A percentile compares a stretch with the other conserved stretches of the same genome.
Evolutionary conservation across 2,329 filamentous ascomycete species (phyloP).

Genomic region (Sphaerulina populicola): DNA sequence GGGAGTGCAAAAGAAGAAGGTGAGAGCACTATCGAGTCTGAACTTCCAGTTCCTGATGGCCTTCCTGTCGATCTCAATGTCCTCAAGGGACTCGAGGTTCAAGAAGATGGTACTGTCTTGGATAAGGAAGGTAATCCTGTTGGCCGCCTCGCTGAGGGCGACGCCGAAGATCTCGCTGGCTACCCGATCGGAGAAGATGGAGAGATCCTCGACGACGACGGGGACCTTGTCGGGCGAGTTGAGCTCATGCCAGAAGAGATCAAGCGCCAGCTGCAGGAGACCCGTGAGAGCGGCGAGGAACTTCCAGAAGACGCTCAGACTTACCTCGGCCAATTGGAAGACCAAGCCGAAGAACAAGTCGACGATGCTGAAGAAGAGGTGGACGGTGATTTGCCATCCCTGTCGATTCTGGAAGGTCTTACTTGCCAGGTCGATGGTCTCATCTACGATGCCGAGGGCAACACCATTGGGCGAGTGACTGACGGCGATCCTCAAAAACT

Average conservation of each 20-base stretch:
- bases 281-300: constrained; percentile 32
- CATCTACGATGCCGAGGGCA: constrained; percentile 45
- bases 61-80: constrained; percentile 40
- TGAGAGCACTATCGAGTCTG: constrained; percentile 30
- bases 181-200: constrained; percentile 48
- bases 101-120: constrained; percentile 48
- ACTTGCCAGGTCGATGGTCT: constrained; percentile 42
- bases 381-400: constrained; percentile 36
- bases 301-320: constrained; percentile 32
- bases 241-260: constrained; percentile 42
- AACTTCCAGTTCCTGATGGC: constrained; percentile 32
- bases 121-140: constrained; percentile 44
- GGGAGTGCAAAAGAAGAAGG: constrained; percentile 28
- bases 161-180: constrained; percentile 46
- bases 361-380: constrained; percentile 30
- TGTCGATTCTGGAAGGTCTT: constrained; percentile 42
- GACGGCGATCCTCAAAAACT: constrained; percentile 44
- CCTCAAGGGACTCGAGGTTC: constrained; percentile 46
- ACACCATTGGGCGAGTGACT: constrained; percentile 42
- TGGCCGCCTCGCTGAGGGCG: constrained; percentile 45
- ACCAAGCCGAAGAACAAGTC: constrained; percentile 19
- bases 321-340: constrained; percentile 26
- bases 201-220: constrained; percentile 49
- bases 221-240: constrained; percentile 47
- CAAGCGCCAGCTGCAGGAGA: constrained; percentile 37